Base-by-base conservation (phyloP, 176 grass and related monocot species). In the maize (Zea mays) region DNA sequence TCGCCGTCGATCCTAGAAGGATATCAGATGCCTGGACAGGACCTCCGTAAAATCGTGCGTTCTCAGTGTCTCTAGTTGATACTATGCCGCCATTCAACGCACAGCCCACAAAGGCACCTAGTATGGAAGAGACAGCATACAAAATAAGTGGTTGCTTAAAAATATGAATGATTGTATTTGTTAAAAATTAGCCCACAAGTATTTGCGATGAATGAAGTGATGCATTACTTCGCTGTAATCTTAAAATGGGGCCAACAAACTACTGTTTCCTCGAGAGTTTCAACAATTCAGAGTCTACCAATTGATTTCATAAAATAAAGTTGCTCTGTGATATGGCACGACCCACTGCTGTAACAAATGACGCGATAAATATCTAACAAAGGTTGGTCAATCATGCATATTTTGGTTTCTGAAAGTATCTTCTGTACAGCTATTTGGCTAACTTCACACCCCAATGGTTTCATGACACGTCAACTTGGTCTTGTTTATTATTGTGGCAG, bases 51-150 rank as follows among this genome's bases (percentile, higher is more conserved):
- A 90, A 97, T 36, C 58, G 82, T 38, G 90, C 86, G 71, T 97
- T 97, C 76, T 97, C 93, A 36, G 88, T 86, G 2, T 68, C 47
- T 50, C 87, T 43, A 47, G 91, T 85, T 5, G 89, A 90, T 47
- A 88, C 86, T 60, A 91, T 77, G 83, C 69, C 88, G 40, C 93
- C 93, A 73, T 93, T 97, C 58, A 97, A 56, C 9, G 90, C 90
- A 82, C 93, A 97, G 74, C 93, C 93, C 69, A 93, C 80, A 86
- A 97, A 97, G 62, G 93, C 93, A 84, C 90, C 93, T 93, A 79
- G 49, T 21, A 67, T 69, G 49, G 6, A 74, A 65, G n/a, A 68
- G 27, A 49, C 14, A 79, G 46, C 16, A 82, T 52, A 49, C 4
- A 58, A 2, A 68, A 45, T 43, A 67, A 45, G 60, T 74, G 37